Conservation (phyloP, 768 basidiomycete genomes). For the Tylopilus subfusipes region DNA sequence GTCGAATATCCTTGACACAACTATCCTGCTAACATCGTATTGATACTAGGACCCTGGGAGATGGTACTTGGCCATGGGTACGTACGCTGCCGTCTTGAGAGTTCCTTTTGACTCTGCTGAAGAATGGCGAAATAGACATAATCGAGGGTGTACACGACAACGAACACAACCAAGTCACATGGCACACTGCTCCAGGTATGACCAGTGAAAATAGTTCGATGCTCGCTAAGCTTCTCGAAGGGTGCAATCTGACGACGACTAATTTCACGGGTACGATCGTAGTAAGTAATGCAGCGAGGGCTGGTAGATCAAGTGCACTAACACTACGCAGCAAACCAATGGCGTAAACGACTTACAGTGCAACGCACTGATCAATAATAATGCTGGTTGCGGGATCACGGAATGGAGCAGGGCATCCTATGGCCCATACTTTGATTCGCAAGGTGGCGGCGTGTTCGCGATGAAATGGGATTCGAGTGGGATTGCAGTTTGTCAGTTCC, state of each 20-base stretch:
- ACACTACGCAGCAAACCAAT: conserved; percentile 40
- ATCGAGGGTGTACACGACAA: conserved; percentile 85
- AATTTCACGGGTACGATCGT: conserved; percentile 63
- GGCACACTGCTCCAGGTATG: conserved; percentile 66
- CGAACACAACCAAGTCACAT: conserved; percentile 80
- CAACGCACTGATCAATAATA: conserved; percentile 47
- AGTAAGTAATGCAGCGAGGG: conserved; percentile 37
- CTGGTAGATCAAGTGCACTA: background rate
- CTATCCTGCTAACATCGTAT: conserved; percentile 1
- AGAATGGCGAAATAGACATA: conserved; percentile 81
- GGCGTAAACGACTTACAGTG: conserved; percentile 52
- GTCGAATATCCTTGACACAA: background rate
- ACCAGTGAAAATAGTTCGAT: background rate
- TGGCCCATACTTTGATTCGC: conserved; percentile 75
- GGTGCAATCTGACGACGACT: conserved; percentile 53
- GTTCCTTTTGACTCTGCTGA: conserved; percentile 9
- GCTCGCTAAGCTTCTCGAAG: conserved; percentile 30
- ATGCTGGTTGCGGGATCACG: conserved; percentile 73
- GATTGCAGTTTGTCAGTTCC: conserved; percentile 65
- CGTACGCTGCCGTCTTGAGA: conserved; percentile 22
- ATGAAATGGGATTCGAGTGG: conserved; percentile 85
- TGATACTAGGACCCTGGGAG: conserved; percentile 37
- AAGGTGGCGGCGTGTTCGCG: conserved; percentile 80
- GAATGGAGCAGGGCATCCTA: conserved; percentile 83
- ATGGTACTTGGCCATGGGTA: conserved; percentile 62